phyloP scores from a whole-genome alignment of 2,329 filamentous ascomycete genomes.

The Talaromyces sp. region DNA sequence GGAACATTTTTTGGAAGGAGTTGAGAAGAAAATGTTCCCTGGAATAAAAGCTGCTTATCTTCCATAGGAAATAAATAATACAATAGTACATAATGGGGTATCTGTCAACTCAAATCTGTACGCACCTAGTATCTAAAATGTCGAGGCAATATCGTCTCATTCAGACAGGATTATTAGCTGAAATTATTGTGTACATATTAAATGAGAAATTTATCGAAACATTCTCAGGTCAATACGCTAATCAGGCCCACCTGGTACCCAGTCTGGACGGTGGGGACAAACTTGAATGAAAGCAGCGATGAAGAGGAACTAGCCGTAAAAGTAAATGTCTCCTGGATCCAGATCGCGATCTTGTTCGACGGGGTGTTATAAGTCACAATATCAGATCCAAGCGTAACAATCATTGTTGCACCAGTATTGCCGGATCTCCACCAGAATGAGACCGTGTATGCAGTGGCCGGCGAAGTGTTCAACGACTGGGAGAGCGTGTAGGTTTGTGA shows the following conservation, averaged over 20 bases:
- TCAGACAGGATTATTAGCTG: too few species aligned
- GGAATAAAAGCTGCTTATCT: too few species aligned
- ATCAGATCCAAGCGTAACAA: neutral
- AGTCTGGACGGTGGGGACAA: neutral
- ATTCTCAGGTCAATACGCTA: neutral
- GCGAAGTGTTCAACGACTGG: neutral
- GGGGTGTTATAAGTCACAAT: neutral
- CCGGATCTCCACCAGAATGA: neutral
- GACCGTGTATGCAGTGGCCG: neutral
- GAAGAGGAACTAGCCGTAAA: neutral
- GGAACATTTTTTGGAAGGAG: too few species aligned
- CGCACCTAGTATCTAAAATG: neutral
- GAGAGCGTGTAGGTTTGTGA: neutral
- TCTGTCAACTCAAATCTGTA: neutral
- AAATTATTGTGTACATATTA: too few species aligned
- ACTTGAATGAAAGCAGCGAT: neutral
- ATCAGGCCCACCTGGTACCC: neutral
- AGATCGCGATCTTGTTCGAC: neutral
- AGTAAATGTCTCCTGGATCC: neutral
- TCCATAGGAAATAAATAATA: too few species aligned
- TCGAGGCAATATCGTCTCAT: too few species aligned
- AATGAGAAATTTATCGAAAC: too few species aligned
- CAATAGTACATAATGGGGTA: too few species aligned
- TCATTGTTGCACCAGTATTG: neutral
- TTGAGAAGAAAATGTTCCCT: neutral